Evolutionary conservation across 768 basidiomycete species (phyloP).

Genomic region (Lactarius sanguifluus): DNA sequence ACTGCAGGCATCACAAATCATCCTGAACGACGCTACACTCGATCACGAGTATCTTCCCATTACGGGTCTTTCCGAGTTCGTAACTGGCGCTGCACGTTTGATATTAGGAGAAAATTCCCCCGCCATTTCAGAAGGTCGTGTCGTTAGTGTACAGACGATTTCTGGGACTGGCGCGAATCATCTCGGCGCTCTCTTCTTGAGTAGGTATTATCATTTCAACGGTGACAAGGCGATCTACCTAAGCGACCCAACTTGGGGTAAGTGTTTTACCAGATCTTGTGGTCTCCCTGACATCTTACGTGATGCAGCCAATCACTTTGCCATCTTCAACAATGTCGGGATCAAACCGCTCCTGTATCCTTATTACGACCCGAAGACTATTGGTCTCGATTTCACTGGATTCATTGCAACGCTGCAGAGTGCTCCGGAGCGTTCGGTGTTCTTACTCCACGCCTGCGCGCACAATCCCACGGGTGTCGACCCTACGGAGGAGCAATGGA

Average conservation of each 20-base stretch:
- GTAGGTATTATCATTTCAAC: constrained; percentile 72
- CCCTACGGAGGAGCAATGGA: constrained; percentile 87
- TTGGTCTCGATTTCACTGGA: constrained; percentile 78
- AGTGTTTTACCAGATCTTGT: constrained; percentile 34
- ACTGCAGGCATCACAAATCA: constrained; percentile 64
- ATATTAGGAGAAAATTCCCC: constrained; percentile 74
- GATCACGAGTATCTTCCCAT: constrained; percentile 95
- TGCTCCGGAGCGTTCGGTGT: constrained; percentile 76
- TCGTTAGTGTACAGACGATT: constrained; percentile 85
- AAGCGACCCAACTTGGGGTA: constrained; percentile 95
- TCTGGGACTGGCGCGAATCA: constrained; percentile 97
- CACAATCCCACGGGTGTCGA: constrained; percentile 98
- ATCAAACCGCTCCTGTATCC: constrained; percentile 84
- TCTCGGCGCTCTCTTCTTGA: constrained; percentile 84
- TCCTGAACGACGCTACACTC: constrained; percentile 66
- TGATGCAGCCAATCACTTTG: constrained; percentile 79
- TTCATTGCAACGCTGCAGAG: constrained; percentile 57
- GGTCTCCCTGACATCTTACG: not conserved
- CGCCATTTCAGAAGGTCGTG: constrained; percentile 69
- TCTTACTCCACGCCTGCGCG: constrained; percentile 91
- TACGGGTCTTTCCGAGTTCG: constrained; percentile 83
- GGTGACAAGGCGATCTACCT: constrained; percentile 73
- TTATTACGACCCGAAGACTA: constrained; percentile 92
- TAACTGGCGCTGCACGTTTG: constrained; percentile 74
- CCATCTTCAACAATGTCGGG: constrained; percentile 88